Conservation (phyloP, 495 filamentous ascomycete genomes). For the Talaromyces adpressus region DNA sequence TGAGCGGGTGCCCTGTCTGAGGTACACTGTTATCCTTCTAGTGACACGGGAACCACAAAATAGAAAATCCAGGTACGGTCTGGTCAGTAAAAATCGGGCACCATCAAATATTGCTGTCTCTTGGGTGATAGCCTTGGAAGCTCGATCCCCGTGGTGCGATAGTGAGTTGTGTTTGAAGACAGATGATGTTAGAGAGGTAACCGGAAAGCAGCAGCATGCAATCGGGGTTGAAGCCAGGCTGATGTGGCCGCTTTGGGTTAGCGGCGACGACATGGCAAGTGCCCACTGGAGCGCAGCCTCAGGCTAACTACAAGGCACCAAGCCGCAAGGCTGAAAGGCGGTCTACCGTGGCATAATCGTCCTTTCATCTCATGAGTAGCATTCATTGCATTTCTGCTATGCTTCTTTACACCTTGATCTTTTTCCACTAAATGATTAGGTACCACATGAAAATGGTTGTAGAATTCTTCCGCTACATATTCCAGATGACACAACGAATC, state of each 20-base stretch:
- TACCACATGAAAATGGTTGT: neutral
- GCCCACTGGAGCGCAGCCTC: neutral
- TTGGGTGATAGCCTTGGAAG: constrained; percentile 3
- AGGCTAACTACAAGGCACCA: neutral
- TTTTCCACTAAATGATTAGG: neutral
- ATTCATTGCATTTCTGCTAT: neutral
- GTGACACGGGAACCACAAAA: neutral
- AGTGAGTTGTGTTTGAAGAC: constrained; percentile 6
- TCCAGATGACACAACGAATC: neutral
- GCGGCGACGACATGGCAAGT: constrained; percentile 5
- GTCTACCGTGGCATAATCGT: neutral
- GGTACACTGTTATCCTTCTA: neutral
- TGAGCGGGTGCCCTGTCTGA: constrained; percentile 1
- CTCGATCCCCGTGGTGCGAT: constrained; percentile 10
- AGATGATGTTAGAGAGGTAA: constrained; percentile 22
- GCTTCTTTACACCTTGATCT: neutral
- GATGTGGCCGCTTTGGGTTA: constrained; percentile 12
- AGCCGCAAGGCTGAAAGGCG: constrained; percentile 8
- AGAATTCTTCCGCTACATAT: neutral
- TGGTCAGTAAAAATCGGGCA: constrained; percentile 2
- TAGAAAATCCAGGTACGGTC: neutral
- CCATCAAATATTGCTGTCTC: neutral
- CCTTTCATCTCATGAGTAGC: neutral
- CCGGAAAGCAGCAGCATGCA: constrained; percentile 6
- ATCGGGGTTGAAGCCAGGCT: constrained; percentile 10